Evolutionary conservation across 257 asterid species (phyloP).

Genomic region (Phtheirospermum japonicum): DNA sequence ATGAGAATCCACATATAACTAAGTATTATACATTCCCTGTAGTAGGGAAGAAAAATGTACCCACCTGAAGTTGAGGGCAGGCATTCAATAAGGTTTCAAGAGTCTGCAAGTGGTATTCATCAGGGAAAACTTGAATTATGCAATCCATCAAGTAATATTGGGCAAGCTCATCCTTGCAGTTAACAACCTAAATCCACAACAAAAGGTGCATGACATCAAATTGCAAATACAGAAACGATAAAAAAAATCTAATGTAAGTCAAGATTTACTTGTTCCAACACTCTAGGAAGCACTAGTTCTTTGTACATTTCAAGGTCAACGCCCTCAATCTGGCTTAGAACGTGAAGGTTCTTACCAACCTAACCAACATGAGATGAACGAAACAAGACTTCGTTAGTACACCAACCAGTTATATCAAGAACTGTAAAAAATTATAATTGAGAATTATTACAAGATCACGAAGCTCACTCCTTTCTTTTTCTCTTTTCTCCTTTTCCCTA

Average conservation of each 20-base stretch:
- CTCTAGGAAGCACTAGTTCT: conserved; percentile 89
- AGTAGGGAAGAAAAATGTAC: conserved; percentile 26
- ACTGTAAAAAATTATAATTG: conserved; percentile 14
- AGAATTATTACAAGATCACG: conserved; percentile 84
- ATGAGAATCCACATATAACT: conserved; percentile 21
- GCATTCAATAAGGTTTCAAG: conserved; percentile 92
- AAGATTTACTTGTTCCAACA: conserved; percentile 82
- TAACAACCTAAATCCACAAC: conserved; percentile 68
- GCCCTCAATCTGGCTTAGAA: conserved; percentile 98
- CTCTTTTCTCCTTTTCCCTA: conserved; percentile 93
- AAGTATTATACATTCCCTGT: conserved; percentile 8
- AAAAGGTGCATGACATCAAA: conserved; percentile 26
- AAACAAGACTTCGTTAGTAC: conserved; percentile 31
- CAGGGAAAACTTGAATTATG: conserved; percentile 98
- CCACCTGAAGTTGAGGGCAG: conserved; percentile 98
- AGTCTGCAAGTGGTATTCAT: conserved; percentile 95
- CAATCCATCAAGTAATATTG: conserved; percentile 98
- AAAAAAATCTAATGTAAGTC: conserved; percentile 22
- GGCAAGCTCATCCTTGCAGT: conserved; percentile 97
- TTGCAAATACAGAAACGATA: conserved; percentile 12
- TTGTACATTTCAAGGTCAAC: conserved; percentile 96
- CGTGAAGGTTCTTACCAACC: conserved; percentile 99
- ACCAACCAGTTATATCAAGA: conserved; percentile 26
- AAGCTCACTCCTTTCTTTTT: conserved; percentile 95
- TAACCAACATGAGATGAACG: conserved; percentile 39